Conservation (phyloP, 1,284 basidiomycete genomes). For the Chiua sp. region DNA sequence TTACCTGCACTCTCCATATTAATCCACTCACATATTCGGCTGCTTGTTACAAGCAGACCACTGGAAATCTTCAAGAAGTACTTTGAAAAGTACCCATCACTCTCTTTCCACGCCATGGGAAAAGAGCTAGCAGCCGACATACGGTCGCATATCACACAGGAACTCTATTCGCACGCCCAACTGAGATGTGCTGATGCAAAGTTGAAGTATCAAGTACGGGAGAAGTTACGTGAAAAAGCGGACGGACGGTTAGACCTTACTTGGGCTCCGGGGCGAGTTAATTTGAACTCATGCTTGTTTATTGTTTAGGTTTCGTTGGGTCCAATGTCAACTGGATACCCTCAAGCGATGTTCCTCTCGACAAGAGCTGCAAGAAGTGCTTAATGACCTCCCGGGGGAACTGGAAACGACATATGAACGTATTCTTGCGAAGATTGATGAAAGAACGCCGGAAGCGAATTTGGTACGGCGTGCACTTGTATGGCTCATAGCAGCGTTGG, state of each 20-base stretch:
- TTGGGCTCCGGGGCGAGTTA: too few relatives aligned
- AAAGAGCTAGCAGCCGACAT: neutral
- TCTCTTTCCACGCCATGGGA: neutral
- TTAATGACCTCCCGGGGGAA: neutral
- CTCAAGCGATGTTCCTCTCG: neutral
- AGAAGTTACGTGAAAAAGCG: neutral
- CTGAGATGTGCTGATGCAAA: neutral
- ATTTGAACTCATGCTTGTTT: neutral
- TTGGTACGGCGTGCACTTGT: neutral
- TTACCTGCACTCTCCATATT: neutral
- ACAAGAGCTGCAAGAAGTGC: neutral
- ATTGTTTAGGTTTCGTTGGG: conserved; percentile 4
- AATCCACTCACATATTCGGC: neutral
- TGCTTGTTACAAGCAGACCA: conserved; percentile 4
- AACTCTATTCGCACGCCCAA: neutral
- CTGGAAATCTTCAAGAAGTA: neutral
- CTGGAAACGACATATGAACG: neutral
- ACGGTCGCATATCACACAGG: neutral
- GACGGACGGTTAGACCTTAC: neutral
- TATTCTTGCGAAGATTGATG: neutral
- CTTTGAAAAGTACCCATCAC: neutral
- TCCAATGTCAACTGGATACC: conserved; percentile 3
- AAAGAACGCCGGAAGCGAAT: conserved; percentile 1
- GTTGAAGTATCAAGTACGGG: neutral
- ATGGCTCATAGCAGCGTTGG: conserved; percentile 3